These are phyloP conservation scores for Chamaenerion angustifolium DNA, from an alignment of 345 rosid species.

Conservation along the genomic window DNA sequence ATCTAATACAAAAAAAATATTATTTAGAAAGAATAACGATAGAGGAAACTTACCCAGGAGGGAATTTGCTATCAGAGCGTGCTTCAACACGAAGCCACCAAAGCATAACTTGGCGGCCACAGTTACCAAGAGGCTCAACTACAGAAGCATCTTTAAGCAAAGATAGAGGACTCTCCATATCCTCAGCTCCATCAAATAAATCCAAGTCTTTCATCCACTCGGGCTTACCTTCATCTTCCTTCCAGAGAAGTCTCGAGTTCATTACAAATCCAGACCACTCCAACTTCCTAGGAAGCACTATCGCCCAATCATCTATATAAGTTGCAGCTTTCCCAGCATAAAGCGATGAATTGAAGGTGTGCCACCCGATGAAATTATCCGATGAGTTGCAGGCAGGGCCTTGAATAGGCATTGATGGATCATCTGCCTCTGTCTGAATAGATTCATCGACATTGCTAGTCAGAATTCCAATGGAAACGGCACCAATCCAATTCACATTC, in stretches of 20 bases:
- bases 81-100: constrained; percentile 99
- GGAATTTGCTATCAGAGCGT: constrained; percentile 91
- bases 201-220: constrained; percentile 69
- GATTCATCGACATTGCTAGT: constrained; percentile 38
- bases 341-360: constrained; percentile 54
- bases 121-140: constrained; percentile 92
- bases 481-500: constrained; percentile 84
- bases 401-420: constrained; percentile 51
- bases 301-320: constrained; percentile 66
- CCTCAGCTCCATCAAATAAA: constrained; percentile 23
- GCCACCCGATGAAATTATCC: constrained; percentile 70
- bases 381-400: constrained; percentile 93
- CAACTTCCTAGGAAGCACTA: constrained; percentile 67
- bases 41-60: constrained; percentile 60
- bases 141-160: constrained; percentile 54
- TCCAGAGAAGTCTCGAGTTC: constrained; percentile 84
- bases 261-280: constrained; percentile 98
- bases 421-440: constrained; percentile 22
- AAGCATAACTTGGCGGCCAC: constrained; percentile 76
- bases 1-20: too few species aligned
- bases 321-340: constrained; percentile 49
- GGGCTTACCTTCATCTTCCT: constrained; percentile 53
- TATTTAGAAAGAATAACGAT: too few species aligned
- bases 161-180: constrained; percentile 62
- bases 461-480: constrained; percentile 77